Base-by-base conservation (phyloP, 108 stramenopile genomes). In the Conticribra guillardii region DNA sequence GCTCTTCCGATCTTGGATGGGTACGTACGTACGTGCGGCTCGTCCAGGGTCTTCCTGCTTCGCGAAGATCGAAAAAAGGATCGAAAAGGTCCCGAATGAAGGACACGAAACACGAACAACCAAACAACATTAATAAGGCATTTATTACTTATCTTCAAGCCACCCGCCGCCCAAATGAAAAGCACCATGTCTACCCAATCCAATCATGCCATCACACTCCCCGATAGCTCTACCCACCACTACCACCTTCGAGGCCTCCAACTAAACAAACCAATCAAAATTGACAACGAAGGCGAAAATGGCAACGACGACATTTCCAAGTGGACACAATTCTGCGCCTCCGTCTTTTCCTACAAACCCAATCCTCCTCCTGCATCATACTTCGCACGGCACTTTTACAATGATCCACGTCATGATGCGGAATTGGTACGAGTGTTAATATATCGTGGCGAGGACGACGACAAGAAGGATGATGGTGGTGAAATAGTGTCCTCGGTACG, bases 311-410 rank as follows among this genome's bases (percentile, higher is more conserved):
- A 83, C 37, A 72, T 84, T 48, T 3, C 5, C 14, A 32, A 48
- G 0, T 93, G 91, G 91, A 63, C 89, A 9, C 52, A 65, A 26
- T 90, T 90, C 69, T 93, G 91, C 67, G 85, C 86, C 7, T 72
- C 69, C 9, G 75, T 83, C 52, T 93, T 93, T 67, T 49, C 72
- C 9, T 85, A 89, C 87, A 92, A 92, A 50, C 41, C 74, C 54
- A 80, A 86, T 50, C 86, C 87, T 2, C 80, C 80, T 26, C 76
- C 86, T 3, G 50, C 82, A 2, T 64, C 69, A 0, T 93, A 93
- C 67, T 93, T 93, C 73, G 71, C 60, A 17, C 64, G 87, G 15
- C 91, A 93, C 49, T 93, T 72, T 47, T 62, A 52, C 64, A 89
- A 89, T 49, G 91, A 93, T 85, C 87, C 89, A 14, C 49, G 81